Percentiles rank a stretch among this genome's conserved stretches.
Conservation (phyloP, 192 early-diverging fungal genomes). For the Gamsiella multidivaricata region DNA sequence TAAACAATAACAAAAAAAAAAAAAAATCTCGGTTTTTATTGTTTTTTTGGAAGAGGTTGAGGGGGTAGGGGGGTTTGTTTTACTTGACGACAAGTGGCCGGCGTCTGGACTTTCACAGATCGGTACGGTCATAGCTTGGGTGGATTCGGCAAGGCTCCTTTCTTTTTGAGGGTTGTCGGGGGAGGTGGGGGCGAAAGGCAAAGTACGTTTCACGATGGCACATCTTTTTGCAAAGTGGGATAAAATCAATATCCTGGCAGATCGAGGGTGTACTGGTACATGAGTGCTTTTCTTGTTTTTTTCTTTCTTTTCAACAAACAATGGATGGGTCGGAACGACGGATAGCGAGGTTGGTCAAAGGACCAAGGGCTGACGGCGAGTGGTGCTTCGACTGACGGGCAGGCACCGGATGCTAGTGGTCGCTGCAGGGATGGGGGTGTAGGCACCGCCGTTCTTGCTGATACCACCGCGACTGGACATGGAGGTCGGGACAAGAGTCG, state of each 20-base stretch:
- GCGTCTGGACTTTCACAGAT: slow-evolving; percentile 33
- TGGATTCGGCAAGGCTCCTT: slow-evolving; percentile 54
- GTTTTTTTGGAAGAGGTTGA: neutral
- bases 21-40: slow-evolving; percentile 2
- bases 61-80: slow-evolving; percentile 17
- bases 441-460: slow-evolving; percentile 38
- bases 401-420: slow-evolving; percentile 49
- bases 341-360: slow-evolving; percentile 11
- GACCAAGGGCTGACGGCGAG: slow-evolving; percentile 49
- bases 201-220: slow-evolving; percentile 51
- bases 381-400: slow-evolving; percentile 29
- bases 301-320: slow-evolving; percentile 14
- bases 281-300: neutral
- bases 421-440: slow-evolving; percentile 36
- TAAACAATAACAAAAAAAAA: neutral
- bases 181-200: slow-evolving; percentile 28
- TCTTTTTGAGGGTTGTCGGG: no score
- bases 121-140: slow-evolving; percentile 50
- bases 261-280: slow-evolving; percentile 47
- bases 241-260: slow-evolving; percentile 22
- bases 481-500: slow-evolving; percentile 39
- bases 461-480: slow-evolving; percentile 51
- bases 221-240: neutral
- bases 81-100: slow-evolving; percentile 56
- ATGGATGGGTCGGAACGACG: neutral